These are phyloP conservation scores for Leccinum ponderosum DNA, from an alignment of 1,284 basidiomycete species.

Conservation along the genomic window DNA sequence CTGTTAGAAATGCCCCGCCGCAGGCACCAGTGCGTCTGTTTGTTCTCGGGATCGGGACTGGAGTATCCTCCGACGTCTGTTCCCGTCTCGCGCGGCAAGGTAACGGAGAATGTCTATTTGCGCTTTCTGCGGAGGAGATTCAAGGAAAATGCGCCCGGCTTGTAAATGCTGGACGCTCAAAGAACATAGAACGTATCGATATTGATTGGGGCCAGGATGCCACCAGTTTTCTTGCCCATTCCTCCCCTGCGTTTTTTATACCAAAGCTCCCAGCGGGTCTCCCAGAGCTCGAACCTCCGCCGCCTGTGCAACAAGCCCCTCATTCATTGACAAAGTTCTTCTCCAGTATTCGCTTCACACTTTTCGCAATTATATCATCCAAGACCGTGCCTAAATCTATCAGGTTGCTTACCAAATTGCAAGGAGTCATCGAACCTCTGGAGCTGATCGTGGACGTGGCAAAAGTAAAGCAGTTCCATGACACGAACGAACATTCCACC, in stretches of 20 bases:
- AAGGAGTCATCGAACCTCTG: constrained; percentile 33
- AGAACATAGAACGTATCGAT: constrained; percentile 43
- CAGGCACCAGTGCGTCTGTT: constrained; percentile 48
- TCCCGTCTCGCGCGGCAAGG: constrained; percentile 51
- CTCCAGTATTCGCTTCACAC: constrained; percentile 45
- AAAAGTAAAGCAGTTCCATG: constrained; percentile 37
- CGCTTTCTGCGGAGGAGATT: constrained; percentile 46
- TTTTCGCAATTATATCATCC: constrained; percentile 45
- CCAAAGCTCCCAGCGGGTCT: constrained; percentile 7
- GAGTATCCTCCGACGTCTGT: constrained; percentile 51
- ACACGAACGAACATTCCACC: constrained; percentile 22
- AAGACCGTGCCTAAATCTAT: constrained; percentile 41
- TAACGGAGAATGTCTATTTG: constrained; percentile 48
- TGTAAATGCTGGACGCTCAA: constrained; percentile 48
- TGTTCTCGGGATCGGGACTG: constrained; percentile 54
- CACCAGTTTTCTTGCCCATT: neutral
- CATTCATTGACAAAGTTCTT: constrained; percentile 41
- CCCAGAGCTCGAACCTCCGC: constrained; percentile 33
- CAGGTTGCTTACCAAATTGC: constrained; percentile 38
- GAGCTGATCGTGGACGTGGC: constrained; percentile 40
- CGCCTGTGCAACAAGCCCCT: constrained; percentile 46
- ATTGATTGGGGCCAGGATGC: constrained; percentile 46
- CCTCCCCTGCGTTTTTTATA: neutral
- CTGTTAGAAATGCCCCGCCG: constrained; percentile 25
- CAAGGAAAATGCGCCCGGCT: constrained; percentile 48